Evolutionary conservation across 192 early-diverging fungal genomes (phyloP).

Genomic region (Diversispora eburnea): DNA sequence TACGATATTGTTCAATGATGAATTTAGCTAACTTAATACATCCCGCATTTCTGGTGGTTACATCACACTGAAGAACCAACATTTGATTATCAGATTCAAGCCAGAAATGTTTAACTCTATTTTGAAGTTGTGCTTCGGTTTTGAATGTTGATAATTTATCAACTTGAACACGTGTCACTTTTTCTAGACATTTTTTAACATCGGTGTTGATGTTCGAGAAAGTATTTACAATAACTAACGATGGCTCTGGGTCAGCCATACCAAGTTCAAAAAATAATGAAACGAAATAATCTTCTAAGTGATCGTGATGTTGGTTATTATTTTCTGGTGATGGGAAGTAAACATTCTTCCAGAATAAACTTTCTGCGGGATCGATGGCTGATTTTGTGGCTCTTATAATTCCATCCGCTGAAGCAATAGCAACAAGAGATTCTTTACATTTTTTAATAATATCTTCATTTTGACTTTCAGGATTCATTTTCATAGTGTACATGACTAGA

Average conservation of each 20-base stretch:
- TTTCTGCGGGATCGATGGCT: not conserved
- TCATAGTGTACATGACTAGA: conserved; percentile 18
- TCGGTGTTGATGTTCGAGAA: conserved; percentile 26
- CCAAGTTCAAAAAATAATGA: not conserved
- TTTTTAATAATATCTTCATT: not conserved
- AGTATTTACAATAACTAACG: conserved; percentile 24
- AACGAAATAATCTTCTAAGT: conserved; percentile 2
- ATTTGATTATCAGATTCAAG: conserved; percentile 13
- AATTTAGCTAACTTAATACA: conserved; percentile 30
- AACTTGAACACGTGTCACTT: not conserved
- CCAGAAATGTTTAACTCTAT: conserved; percentile 27
- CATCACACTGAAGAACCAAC: conserved; percentile 25
- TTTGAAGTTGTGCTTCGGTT: conserved; percentile 23
- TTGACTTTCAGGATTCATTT: not conserved
- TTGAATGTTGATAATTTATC: conserved; percentile 25
- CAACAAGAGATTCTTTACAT: conserved; percentile 11
- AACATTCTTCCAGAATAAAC: conserved; percentile 2
- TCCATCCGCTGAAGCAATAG: conserved; percentile 21
- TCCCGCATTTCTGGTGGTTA: conserved; percentile 14
- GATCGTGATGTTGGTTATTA: conserved; percentile 4
- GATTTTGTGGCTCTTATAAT: conserved; percentile 1
- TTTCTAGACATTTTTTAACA: conserved; percentile 19
- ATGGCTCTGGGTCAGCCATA: not conserved
- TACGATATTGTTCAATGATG: conserved; percentile 28
- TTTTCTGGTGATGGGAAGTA: not conserved